phyloP scores from a whole-genome alignment of 2,329 filamentous ascomycete species.

The Pseudocercospora cruenta region DNA sequence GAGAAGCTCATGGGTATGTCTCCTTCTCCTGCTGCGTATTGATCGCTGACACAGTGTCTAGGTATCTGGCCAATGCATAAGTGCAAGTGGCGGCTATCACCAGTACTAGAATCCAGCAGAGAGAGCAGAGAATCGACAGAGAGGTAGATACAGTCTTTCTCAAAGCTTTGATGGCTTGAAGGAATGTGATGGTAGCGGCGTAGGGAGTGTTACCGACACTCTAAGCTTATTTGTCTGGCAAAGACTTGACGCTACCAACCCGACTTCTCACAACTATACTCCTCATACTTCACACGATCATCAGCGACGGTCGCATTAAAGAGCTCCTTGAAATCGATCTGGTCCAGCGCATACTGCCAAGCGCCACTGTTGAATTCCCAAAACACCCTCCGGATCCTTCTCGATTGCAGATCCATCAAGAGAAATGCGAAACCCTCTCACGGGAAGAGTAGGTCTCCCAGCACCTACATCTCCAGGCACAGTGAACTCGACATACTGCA shows the following conservation, averaged over 20 bases:
- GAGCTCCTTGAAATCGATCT: not conserved
- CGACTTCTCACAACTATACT: not conserved
- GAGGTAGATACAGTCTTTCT: not conserved
- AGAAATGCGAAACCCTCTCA: not conserved
- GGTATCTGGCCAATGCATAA: conserved; percentile 58
- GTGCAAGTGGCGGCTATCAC: conserved; percentile 55
- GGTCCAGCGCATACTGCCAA: not conserved
- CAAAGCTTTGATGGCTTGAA: too few species aligned
- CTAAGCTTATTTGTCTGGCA: too few species aligned
- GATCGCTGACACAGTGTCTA: conserved; percentile 23
- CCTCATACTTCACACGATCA: not conserved
- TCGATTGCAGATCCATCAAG: not conserved
- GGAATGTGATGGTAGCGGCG: too few species aligned
- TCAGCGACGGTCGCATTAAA: not conserved
- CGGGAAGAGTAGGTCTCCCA: not conserved
- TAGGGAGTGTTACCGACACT: too few species aligned
- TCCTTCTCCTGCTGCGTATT: not conserved
- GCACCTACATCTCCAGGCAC: not conserved
- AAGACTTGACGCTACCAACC: too few species aligned
- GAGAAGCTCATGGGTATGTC: conserved; percentile 34
- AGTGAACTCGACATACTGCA: not conserved
- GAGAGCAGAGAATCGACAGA: not conserved
- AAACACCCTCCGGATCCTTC: not conserved
- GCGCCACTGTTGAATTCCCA: not conserved
- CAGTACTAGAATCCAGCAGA: conserved; percentile 22